Conservation (phyloP, 1,284 basidiomycete genomes). For the Spongiforma sp. region DNA sequence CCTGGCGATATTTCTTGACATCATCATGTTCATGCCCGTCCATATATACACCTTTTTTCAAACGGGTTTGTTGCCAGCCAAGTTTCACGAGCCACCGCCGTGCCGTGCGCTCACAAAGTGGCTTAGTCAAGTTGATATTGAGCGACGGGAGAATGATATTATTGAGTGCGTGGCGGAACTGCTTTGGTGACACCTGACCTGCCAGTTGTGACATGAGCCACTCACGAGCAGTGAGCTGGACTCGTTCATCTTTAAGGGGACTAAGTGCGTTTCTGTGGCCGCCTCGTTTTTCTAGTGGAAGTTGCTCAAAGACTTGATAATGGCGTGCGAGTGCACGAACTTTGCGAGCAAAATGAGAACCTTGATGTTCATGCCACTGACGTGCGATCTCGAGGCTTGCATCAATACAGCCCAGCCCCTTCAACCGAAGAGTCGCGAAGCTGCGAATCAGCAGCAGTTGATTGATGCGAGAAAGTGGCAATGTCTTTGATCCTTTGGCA, state of each 20-base stretch:
- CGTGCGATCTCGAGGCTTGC: constrained; percentile 41
- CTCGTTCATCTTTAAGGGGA: background rate
- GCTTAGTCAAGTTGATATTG: background rate
- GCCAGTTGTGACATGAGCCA: background rate
- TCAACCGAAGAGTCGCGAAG: constrained; percentile 43
- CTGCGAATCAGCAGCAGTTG: constrained; percentile 40
- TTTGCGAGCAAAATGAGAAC: constrained; percentile 33
- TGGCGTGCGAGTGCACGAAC: background rate
- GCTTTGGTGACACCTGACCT: background rate
- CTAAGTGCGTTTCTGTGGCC: background rate
- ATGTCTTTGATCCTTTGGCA: constrained; percentile 21
- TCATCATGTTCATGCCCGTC: too few species aligned
- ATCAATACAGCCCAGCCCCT: constrained; percentile 30
- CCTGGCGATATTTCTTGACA: too few species aligned
- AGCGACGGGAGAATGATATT: background rate
- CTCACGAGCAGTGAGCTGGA: background rate
- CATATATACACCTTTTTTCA: too few species aligned
- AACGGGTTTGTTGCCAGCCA: background rate
- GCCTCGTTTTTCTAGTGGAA: background rate
- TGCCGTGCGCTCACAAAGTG: background rate
- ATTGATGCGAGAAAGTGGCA: constrained; percentile 36
- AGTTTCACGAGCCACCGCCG: background rate
- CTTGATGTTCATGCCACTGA: constrained; percentile 40
- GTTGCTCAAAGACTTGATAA: too few species aligned
- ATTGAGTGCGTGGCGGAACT: background rate